Evolutionary conservation across 495 filamentous ascomycete species (phyloP).

Genomic region (Lepidopterella palustris): DNA sequence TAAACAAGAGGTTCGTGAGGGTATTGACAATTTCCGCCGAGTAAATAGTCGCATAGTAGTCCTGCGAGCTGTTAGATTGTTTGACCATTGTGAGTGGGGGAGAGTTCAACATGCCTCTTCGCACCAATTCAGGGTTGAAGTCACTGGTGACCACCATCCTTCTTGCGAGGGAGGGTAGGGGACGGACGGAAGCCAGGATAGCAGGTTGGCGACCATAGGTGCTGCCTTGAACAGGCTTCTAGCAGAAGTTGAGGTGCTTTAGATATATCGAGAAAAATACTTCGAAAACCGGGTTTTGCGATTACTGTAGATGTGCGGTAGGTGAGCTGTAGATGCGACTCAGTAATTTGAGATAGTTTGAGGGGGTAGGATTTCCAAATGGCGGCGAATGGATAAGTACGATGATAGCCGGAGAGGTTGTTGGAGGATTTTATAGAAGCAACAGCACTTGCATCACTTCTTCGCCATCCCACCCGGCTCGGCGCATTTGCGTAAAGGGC

Average conservation of each 20-base stretch:
- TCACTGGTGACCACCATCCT: constrained; percentile 81
- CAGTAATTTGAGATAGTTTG: background rate
- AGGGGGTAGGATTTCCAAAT: background rate
- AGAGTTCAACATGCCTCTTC: constrained; percentile 60
- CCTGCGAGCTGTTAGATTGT: constrained; percentile 15
- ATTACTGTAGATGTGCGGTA: background rate
- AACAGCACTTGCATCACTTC: background rate
- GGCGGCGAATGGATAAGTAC: background rate
- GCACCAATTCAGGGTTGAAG: constrained; percentile 88
- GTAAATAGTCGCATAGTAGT: constrained; percentile 40
- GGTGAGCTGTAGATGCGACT: background rate
- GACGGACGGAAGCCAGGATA: constrained; percentile 50
- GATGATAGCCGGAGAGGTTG: background rate
- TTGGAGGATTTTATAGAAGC: background rate
- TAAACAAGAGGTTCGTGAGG: constrained; percentile 39
- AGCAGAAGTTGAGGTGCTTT: too few species aligned
- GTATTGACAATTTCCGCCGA: constrained; percentile 42
- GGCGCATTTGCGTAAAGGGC: too few species aligned
- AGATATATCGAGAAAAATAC: background rate
- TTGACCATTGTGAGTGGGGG: background rate
- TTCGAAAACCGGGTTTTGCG: background rate
- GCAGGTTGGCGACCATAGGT: constrained; percentile 27
- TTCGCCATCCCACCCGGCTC: background rate
- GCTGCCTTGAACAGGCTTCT: too few species aligned
- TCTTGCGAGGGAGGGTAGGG: constrained; percentile 61